Percentiles rank a stretch among this genome's conserved stretches.
Conservation (phyloP, 2,329 filamentous ascomycete species). For the Hypoxylon sp. region DNA sequence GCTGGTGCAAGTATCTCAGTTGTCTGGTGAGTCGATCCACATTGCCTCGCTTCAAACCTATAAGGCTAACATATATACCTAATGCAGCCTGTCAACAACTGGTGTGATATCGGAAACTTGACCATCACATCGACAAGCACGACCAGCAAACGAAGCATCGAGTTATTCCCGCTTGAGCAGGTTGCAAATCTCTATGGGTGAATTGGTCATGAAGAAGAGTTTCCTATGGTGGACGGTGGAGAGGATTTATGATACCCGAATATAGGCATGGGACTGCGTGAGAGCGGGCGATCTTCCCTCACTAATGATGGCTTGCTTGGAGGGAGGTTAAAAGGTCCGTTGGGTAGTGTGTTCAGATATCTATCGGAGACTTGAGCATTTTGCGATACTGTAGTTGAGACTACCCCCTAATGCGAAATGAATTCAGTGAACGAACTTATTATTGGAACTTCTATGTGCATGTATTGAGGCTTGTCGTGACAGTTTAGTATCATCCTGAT, state of each 20-base stretch:
- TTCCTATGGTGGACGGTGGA: conserved; percentile 13
- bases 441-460: no score
- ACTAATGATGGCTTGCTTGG: conserved; percentile 11
- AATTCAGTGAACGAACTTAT: conserved; percentile 17
- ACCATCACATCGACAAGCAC: conserved; percentile 34
- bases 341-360: conserved; percentile 10
- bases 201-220: conserved; percentile 8
- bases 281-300: conserved; percentile 14
- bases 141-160: conserved; percentile 35
- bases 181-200: conserved; percentile 29
- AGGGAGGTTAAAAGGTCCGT: conserved; percentile 3
- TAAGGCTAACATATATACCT: conserved; percentile 9
- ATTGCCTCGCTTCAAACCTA: neutral
- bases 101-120: conserved; percentile 50
- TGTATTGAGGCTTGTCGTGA: neutral
- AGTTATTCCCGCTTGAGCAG: conserved; percentile 39
- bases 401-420: conserved; percentile 31
- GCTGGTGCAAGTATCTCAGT: conserved; percentile 95
- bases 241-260: conserved; percentile 38
- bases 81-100: conserved; percentile 49
- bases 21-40: conserved; percentile 78
- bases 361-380: neutral
- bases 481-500: no score
- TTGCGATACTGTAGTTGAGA: conserved; percentile 20
- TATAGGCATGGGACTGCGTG: conserved; percentile 20